Base-by-base conservation (phyloP, 2,329 filamentous ascomycete genomes). In the Penicillium sp. region DNA sequence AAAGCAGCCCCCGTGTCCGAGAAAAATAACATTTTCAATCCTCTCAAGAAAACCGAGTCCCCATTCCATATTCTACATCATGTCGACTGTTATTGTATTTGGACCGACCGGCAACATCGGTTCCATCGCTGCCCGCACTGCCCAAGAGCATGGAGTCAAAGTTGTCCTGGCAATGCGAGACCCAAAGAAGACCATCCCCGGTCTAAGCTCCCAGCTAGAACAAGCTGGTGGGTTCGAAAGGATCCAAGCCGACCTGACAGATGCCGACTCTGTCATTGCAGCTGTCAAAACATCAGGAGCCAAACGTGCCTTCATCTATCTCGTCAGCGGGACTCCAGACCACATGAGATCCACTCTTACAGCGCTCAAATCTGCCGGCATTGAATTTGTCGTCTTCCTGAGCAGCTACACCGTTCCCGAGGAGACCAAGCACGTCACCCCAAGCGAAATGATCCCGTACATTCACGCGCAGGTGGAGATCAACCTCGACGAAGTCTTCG, bases 101-200 rank as follows among this genome's bases (percentile, higher is more conserved):
- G 75, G 76, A 18, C 68, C 76, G 13, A 75, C 76, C 9, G 76
- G 76, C 37, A 56, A 56, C 7, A 69, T 77, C 24, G 77, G 68
- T 38, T 69, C 68, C 20, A 56, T 59, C 7, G 62, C 67, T 3
- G 74, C 75, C 4, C 61, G 52, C 11, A 61, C 63, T 23, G 73
- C 74, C 23, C 61, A 64, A 8, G 45, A 64, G 26, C 64, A 60
- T 26, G 74, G 73, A 13, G 69, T 70, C 27, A 70, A 69, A 24
- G 73, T 78, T 5, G 62, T 62, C 38, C 69, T 79, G 2, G 75
- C 73, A 1, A 72, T 78, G 70, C 69, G 76, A 10, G 66, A 77
- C 59, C 54, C 66, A 3, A 49, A 51, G 18, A 78, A 78, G 51
- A 10, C 64, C 3, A 72, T 77, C 28, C 66, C 66, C 3, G 61